phyloP scores from a whole-genome alignment of 139 green algal genomes.

The Chlorella sorokiniana region DNA sequence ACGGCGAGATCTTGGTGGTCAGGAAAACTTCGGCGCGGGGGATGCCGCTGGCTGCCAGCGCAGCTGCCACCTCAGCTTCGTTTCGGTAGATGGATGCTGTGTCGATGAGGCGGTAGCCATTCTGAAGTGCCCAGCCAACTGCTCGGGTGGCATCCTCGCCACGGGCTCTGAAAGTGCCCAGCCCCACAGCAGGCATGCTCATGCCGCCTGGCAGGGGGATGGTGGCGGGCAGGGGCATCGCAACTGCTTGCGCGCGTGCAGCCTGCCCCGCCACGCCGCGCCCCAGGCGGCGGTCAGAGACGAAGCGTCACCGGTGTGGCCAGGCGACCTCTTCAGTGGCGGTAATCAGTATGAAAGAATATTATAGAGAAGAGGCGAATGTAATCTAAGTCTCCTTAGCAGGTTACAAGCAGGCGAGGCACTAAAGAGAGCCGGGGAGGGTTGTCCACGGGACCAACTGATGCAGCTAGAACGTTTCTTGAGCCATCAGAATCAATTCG shows the following conservation, averaged over 20 bases:
- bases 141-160: conserved; percentile 43
- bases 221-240: conserved; percentile 13
- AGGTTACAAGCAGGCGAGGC: too few species aligned
- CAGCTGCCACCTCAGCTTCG: conserved; percentile 37
- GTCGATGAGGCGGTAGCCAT: conserved; percentile 67
- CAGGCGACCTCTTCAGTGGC: too few species aligned
- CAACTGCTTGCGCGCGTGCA: background rate
- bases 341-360: too few species aligned
- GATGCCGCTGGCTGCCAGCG: conserved; percentile 34
- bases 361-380: too few species aligned
- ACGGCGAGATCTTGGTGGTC: conserved; percentile 43
- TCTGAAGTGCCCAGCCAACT: conserved; percentile 49
- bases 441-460: too few species aligned
- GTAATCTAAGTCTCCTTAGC: too few species aligned
- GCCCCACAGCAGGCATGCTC: conserved; percentile 39
- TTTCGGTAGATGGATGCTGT: conserved; percentile 60
- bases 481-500: too few species aligned
- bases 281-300: background rate
- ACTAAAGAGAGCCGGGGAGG: too few species aligned
- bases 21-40: conserved; percentile 51
- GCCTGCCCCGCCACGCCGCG: too few species aligned
- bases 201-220: conserved; percentile 2
- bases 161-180: conserved; percentile 65
- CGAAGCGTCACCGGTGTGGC: background rate
- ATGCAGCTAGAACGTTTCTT: too few species aligned